Conservation (phyloP, 441 rosid genomes). For the Arabidopsis hybrid region DNA sequence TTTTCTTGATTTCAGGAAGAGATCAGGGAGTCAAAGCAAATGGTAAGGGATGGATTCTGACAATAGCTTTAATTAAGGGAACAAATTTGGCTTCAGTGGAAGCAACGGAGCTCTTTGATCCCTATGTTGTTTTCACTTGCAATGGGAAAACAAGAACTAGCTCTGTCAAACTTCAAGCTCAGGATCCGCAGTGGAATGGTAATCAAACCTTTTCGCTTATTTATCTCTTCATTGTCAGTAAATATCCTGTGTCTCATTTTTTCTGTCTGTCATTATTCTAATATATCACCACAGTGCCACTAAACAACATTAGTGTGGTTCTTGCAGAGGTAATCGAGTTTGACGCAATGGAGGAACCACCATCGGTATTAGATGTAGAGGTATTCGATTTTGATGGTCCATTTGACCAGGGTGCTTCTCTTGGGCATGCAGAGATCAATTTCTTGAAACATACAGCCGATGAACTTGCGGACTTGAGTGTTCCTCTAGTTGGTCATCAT, state of each 20-base stretch:
- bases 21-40: constrained; percentile 72
- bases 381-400: constrained; percentile 94
- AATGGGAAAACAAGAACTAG: constrained; percentile 86
- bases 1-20: constrained; percentile 51
- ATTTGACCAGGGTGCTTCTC: constrained; percentile 82
- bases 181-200: constrained; percentile 94
- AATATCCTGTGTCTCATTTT: constrained; percentile 9
- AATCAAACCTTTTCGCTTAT: constrained; percentile 28
- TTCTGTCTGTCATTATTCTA: constrained; percentile 27
- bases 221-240: constrained; percentile 11
- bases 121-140: constrained; percentile 82
- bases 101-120: constrained; percentile 64
- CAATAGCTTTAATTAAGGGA: constrained; percentile 84
- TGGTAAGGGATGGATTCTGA: constrained; percentile 90
- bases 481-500: constrained; percentile 77
- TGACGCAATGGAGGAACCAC: constrained; percentile 96
- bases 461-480: constrained; percentile 81
- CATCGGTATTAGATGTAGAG: constrained; percentile 85
- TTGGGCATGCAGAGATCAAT: constrained; percentile 87
- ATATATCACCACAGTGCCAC: background rate
- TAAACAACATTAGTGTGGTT: constrained; percentile 32
- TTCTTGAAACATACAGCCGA: constrained; percentile 74
- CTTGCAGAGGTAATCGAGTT: constrained; percentile 85
- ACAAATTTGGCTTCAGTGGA: constrained; percentile 65
- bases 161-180: constrained; percentile 81